A percentile compares a stretch with the other conserved stretches of the same genome.
Evolutionary conservation across 176 grass and related monocot genomes (phyloP).

Genomic region (Alopecurus myosuroides): DNA sequence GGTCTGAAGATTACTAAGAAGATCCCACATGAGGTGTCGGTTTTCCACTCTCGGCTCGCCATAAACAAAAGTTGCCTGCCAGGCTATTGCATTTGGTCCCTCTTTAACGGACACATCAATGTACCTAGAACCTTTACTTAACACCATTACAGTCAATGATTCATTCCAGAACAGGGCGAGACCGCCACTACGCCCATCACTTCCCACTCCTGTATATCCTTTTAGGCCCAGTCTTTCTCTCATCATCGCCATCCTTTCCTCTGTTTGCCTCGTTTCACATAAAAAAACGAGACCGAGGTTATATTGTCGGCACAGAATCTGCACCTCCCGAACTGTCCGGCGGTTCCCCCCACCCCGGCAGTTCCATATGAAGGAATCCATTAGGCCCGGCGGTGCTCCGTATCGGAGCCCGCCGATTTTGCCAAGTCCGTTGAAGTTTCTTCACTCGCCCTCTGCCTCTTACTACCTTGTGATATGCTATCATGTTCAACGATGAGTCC

Average conservation of each 20-base stretch:
- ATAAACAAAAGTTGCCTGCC: not conserved
- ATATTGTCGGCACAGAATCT: not conserved
- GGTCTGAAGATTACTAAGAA: no score
- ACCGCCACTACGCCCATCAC: not conserved
- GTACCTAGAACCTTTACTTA: not conserved
- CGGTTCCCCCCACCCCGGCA: not conserved
- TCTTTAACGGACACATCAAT: not conserved
- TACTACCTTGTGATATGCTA: no score
- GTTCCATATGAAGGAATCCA: not conserved
- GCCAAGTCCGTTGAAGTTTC: no score
- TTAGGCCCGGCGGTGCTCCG: not conserved
- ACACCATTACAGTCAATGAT: fast-evolving
- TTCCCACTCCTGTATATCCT: not conserved
- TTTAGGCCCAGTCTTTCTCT: not conserved
- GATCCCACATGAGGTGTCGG: not conserved
- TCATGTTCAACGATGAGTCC: no score
- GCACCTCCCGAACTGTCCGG: not conserved
- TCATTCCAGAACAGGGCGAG: not conserved
- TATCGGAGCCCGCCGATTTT: no score
- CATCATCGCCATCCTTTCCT: not conserved
- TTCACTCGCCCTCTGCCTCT: no score
- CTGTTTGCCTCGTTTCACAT: not conserved
- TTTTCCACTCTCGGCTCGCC: not conserved
- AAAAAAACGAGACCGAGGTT: not conserved
- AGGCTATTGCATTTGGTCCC: not conserved